Percentiles rank a stretch among this genome's conserved stretches.
These are phyloP conservation scores for Cymbopogon flexuosus DNA, from an alignment of 202 grass and related monocot genomes.

Conservation along the genomic window DNA sequence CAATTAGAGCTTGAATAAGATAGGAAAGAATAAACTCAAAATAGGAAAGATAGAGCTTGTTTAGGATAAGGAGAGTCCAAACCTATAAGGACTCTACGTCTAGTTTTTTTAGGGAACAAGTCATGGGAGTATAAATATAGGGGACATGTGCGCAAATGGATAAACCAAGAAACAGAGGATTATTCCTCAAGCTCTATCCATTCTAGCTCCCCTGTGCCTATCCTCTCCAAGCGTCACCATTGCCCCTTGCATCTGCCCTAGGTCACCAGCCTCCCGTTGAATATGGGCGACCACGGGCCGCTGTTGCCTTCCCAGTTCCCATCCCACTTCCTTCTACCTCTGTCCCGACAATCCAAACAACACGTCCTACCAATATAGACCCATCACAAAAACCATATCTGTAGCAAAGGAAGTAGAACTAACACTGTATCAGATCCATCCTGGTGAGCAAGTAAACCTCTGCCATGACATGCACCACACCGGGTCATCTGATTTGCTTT, in stretches of 20 bases:
- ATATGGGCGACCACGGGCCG: not conserved
- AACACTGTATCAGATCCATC: conserved; percentile 95
- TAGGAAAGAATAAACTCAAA: not conserved
- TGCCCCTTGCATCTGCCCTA: not conserved
- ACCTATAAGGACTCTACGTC: not conserved
- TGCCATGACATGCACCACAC: conserved; percentile 68
- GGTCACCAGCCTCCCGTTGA: not conserved
- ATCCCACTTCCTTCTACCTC: not conserved
- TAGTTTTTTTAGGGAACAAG: not conserved
- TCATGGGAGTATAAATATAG: not conserved
- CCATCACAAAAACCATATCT: not conserved
- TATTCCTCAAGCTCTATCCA: not conserved
- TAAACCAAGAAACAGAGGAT: not conserved
- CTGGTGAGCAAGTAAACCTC: conserved; percentile 70
- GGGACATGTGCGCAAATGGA: not conserved
- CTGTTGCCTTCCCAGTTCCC: not conserved
- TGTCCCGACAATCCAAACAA: not conserved
- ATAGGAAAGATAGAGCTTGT: not conserved
- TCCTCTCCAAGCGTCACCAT: not conserved
- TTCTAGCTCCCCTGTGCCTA: not conserved
- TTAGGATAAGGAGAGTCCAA: not conserved
- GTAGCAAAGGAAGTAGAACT: conserved; percentile 21
- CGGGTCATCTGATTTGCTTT: conserved; percentile 77
- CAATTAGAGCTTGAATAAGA: not conserved
- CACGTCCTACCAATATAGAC: not conserved